Evolutionary conservation across 805 yeast genomes (phyloP).

Genomic region (Kazachstania viticola): DNA sequence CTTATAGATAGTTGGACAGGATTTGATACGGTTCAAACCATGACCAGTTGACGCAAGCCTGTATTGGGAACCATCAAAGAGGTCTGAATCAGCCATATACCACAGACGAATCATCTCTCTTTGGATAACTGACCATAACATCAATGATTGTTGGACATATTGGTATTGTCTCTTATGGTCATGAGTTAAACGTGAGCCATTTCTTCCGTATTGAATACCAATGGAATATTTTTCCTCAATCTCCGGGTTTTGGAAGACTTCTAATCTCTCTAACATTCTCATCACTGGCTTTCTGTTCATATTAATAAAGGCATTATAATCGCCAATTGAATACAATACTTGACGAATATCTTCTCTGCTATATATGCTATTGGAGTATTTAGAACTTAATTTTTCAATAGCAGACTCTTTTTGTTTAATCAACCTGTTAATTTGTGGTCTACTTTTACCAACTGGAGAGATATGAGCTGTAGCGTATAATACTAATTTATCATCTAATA

Average conservation of each 20-base stretch:
- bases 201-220: constrained; percentile 53
- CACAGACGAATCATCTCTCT: constrained; percentile 67
- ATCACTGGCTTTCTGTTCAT: constrained; percentile 58
- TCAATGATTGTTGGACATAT: constrained; percentile 64
- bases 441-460: constrained; percentile 43
- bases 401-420: constrained; percentile 60
- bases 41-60: constrained; percentile 65
- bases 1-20: constrained; percentile 57
- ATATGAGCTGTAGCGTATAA: constrained; percentile 60
- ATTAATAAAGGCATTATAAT: constrained; percentile 60
- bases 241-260: constrained; percentile 36
- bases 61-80: constrained; percentile 45
- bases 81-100: constrained; percentile 66
- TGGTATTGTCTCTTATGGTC: constrained; percentile 61
- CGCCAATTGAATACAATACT: constrained; percentile 67
- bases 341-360: constrained; percentile 57
- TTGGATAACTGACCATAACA: constrained; percentile 68
- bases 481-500: constrained; percentile 49
- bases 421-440: constrained; percentile 43
- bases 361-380: constrained; percentile 33
- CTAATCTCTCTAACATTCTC: constrained; percentile 45
- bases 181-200: constrained; percentile 65
- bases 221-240: constrained; percentile 33
- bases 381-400: constrained; percentile 45
- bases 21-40: constrained; percentile 65